Evolutionary conservation across 306 rosid species (phyloP), one percentile per base, ranked within the genome.

Genomic region (Neltuma alba): DNA sequence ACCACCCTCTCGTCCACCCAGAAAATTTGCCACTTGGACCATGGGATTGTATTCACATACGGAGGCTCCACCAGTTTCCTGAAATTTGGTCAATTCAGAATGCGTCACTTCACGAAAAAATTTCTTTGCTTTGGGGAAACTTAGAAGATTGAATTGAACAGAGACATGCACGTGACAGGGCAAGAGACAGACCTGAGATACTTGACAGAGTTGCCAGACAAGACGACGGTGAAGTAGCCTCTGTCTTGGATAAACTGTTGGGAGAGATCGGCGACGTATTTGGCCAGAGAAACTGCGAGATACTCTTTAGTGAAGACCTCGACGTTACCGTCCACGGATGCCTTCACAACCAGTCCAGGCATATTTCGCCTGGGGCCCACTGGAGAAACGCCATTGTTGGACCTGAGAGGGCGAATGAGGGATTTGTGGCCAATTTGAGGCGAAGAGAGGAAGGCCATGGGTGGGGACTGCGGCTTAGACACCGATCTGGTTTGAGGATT

Each of bases 131-230:
- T 13, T 41, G 13, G 8, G 45, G n/a, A 41, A 41, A 41, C 0
- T 25, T 34, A 58, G 31, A 58, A 57, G 15, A 57, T 27, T 3
- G 34, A 58, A 27, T 25, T 58, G 64, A 58, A 50, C 10, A 5
- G 58, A 50, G 63, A 10, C 15, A 25, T 25, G 23, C 25, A 21
- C 10, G 63, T 3, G 11, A 4, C 16, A 27, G 34, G 11, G 18
- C 2, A 54, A 27, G 66, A 28, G 36, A 48, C 63, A 60, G 11
- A 87, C 94, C 91, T 87, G 82, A 91, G 86, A 37, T 81, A 72
- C 31, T 85, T 41, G 79, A 91, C 80, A 30, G 94, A 87, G 34
- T 92, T 92, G 37, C 94, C 92, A 23, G 94, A 91, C 63, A 91
- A 57, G 40, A 84, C 94, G 28, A 88, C 87, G 3, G 91, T 72